Evolutionary conservation across 805 yeast species (phyloP).

Genomic region (Blastobotrys terrestris): DNA sequence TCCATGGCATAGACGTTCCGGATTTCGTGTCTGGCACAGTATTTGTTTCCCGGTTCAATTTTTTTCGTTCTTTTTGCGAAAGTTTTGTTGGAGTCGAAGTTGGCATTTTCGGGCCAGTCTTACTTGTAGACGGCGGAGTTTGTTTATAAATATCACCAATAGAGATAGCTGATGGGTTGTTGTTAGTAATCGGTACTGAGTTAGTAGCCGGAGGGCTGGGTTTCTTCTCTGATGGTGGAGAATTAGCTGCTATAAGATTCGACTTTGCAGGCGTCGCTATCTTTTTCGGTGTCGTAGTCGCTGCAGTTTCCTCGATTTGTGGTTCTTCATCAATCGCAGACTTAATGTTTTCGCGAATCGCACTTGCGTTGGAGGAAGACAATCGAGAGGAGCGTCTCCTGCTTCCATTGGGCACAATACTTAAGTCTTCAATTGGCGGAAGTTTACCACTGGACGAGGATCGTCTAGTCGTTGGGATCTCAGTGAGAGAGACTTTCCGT

Average conservation of each 20-base stretch:
- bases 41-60: slow-evolving; percentile 26
- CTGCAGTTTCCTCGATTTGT: neutral
- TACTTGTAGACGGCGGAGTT: neutral
- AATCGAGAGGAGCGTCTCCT: neutral
- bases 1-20: slow-evolving; percentile 6
- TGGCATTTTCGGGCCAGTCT: neutral
- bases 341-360: neutral
- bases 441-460: neutral
- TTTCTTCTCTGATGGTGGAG: neutral
- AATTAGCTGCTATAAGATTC: neutral
- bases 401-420: neutral
- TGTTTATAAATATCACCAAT: neutral
- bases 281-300: neutral
- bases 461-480: neutral
- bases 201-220: neutral
- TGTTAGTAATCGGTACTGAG: neutral
- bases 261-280: neutral
- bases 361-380: neutral
- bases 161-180: neutral
- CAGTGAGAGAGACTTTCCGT: neutral
- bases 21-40: neutral
- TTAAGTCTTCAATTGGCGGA: neutral
- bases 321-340: neutral
- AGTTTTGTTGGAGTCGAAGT: slow-evolving; percentile 34
- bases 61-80: slow-evolving; percentile 58